phyloP scores from a whole-genome alignment of 2,329 filamentous ascomycete genomes.

The Cryphonectria carpinicola region DNA sequence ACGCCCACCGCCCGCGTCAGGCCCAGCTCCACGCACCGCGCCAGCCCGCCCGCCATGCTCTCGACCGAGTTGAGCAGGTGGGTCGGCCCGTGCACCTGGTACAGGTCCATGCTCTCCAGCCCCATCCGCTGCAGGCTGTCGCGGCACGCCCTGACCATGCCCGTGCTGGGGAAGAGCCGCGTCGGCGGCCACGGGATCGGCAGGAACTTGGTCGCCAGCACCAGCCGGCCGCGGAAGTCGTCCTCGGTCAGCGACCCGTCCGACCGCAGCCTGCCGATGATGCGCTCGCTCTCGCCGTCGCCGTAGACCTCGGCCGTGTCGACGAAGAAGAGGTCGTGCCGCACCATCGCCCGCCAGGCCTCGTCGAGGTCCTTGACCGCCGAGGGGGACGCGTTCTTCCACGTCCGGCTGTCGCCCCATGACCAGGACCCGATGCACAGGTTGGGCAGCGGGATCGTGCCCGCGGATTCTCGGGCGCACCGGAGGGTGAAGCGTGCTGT shows the following conservation, averaged over 20 bases:
- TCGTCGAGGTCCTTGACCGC: conserved; percentile 70
- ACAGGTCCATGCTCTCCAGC: conserved; percentile 40
- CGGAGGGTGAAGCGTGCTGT: conserved; percentile 28
- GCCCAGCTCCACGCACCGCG: conserved; percentile 46
- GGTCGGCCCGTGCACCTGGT: conserved; percentile 47
- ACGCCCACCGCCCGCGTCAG: conserved; percentile 47
- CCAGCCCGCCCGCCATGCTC: conserved; percentile 45
- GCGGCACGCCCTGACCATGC: conserved; percentile 42
- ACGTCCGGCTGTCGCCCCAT: conserved; percentile 72
- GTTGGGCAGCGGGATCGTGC: conserved; percentile 30
- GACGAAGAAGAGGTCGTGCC: conserved; percentile 45
- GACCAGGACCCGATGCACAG: conserved; percentile 82
- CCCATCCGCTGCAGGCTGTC: conserved; percentile 43
- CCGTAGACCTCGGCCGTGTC: conserved; percentile 50
- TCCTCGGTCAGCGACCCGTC: conserved; percentile 40
- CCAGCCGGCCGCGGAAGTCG: conserved; percentile 40
- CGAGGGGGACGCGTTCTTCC: conserved; percentile 76
- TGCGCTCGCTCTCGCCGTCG: conserved; percentile 45
- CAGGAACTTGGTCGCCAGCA: conserved; percentile 47
- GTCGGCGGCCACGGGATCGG: conserved; percentile 35
- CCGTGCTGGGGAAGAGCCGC: conserved; percentile 32
- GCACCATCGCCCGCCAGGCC: conserved; percentile 44
- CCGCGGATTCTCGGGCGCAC: conserved; percentile 30
- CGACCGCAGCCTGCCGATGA: conserved; percentile 38
- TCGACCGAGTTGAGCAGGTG: conserved; percentile 43